phyloP scores from a whole-genome alignment of 495 filamentous ascomycete genomes.

The Chlorociboria aeruginascens region DNA sequence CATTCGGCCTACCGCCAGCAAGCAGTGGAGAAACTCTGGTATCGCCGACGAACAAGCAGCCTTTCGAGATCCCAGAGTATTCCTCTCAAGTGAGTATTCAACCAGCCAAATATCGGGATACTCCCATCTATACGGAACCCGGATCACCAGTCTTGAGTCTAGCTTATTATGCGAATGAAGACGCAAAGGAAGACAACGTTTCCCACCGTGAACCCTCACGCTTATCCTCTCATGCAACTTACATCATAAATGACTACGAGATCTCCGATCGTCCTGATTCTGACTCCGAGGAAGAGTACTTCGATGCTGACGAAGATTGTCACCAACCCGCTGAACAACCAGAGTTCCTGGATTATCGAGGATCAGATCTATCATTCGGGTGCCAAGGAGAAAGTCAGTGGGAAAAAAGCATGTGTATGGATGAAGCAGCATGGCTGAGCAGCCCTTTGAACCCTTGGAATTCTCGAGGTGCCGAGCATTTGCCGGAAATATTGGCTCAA shows the following conservation, averaged over 20 bases:
- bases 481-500: background rate
- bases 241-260: background rate
- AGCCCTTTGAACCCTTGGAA: background rate
- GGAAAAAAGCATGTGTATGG: background rate
- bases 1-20: background rate
- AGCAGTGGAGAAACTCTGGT: background rate
- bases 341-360: background rate
- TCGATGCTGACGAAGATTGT: background rate
- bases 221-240: background rate
- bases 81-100: background rate
- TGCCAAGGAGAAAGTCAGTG: background rate
- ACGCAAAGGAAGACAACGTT: background rate
- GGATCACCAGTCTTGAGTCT: slow-evolving; percentile 5
- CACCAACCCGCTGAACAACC: background rate
- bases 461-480: background rate
- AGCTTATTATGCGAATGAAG: slow-evolving; percentile 6
- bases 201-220: background rate
- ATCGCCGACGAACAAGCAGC: background rate
- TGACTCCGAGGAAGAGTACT: background rate
- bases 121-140: slow-evolving; percentile 13
- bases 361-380: background rate
- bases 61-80: background rate
- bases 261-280: background rate
- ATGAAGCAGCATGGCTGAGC: background rate
- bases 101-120: slow-evolving; percentile 6